Evolutionary conservation across 2,329 filamentous ascomycete species (phyloP).

Genomic region (Trichoderma harzianum): DNA sequence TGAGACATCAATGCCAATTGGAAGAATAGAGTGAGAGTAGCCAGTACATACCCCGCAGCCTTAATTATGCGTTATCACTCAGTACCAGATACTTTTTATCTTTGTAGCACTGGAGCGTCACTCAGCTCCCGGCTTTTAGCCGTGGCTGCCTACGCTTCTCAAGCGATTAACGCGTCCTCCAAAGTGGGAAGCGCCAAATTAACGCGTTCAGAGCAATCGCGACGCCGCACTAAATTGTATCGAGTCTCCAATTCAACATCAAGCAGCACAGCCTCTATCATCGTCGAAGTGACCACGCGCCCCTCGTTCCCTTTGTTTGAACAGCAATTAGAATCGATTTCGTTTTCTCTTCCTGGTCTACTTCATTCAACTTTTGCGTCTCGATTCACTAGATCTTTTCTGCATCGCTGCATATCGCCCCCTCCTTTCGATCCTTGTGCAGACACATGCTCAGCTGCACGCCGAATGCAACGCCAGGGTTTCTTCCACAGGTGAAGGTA

Average conservation of each 20-base stretch:
- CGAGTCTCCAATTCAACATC: not conserved
- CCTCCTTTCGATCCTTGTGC: not conserved
- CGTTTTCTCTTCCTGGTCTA: not conserved
- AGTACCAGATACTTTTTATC: not conserved
- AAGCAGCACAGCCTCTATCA: not conserved
- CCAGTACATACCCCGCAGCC: not conserved
- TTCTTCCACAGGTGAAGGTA: not conserved
- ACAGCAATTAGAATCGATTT: not conserved
- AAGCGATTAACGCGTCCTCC: slow-evolving; percentile 7
- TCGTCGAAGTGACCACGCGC: not conserved
- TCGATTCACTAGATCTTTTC: not conserved
- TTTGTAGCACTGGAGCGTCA: not conserved
- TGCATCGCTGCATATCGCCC: not conserved
- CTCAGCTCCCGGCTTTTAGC: not conserved
- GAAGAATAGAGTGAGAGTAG: not conserved
- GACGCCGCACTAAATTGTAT: not conserved
- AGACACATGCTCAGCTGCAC: not conserved
- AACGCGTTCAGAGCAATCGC: slow-evolving; percentile 7
- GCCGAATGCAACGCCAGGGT: not conserved
- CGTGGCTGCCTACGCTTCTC: not conserved
- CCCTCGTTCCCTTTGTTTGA: not conserved
- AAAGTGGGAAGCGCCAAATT: slow-evolving; percentile 12
- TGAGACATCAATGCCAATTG: not conserved
- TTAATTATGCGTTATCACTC: not conserved
- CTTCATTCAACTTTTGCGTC: not conserved